Conservation (phyloP, 2,329 filamentous ascomycete species). For the Penicillium janthinellum region DNA sequence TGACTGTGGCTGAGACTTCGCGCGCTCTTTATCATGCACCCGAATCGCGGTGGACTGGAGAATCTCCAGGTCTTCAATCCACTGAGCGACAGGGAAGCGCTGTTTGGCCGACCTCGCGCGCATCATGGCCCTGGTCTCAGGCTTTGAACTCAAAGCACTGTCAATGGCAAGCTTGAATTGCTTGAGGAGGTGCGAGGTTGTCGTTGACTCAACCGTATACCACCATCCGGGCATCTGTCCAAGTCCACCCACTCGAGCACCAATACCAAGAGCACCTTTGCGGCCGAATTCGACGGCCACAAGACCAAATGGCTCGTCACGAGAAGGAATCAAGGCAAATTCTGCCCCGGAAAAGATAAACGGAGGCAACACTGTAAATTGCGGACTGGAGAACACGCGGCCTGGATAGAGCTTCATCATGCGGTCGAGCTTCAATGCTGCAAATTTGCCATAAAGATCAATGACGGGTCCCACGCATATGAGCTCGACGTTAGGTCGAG, state of each 20-base stretch:
- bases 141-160: slow-evolving; percentile 61
- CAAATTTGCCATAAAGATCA: slow-evolving; percentile 69
- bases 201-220: slow-evolving; percentile 68
- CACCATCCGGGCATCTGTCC: slow-evolving; percentile 74
- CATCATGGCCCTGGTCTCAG: slow-evolving; percentile 62
- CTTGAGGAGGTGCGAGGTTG: slow-evolving; percentile 63
- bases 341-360: slow-evolving; percentile 69
- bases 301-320: slow-evolving; percentile 69
- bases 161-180: slow-evolving; percentile 67
- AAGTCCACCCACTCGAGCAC: slow-evolving; percentile 66
- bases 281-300: slow-evolving; percentile 70
- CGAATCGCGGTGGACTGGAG: slow-evolving; percentile 63
- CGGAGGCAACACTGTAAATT: slow-evolving; percentile 67
- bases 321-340: slow-evolving; percentile 67
- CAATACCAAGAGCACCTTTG: slow-evolving; percentile 68
- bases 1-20: slow-evolving; percentile 34
- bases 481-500: slow-evolving; percentile 61
- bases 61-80: slow-evolving; percentile 65
- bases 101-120: slow-evolving; percentile 66
- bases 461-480: slow-evolving; percentile 67
- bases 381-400: slow-evolving; percentile 67
- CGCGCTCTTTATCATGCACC: slow-evolving; percentile 52
- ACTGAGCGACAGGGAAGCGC: slow-evolving; percentile 67
- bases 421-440: slow-evolving; percentile 63
- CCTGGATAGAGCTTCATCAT: slow-evolving; percentile 68